Percentiles rank a stretch among this genome's conserved stretches.
phyloP scores from a whole-genome alignment of 495 filamentous ascomycete genomes.

The Neurospora africana region DNA sequence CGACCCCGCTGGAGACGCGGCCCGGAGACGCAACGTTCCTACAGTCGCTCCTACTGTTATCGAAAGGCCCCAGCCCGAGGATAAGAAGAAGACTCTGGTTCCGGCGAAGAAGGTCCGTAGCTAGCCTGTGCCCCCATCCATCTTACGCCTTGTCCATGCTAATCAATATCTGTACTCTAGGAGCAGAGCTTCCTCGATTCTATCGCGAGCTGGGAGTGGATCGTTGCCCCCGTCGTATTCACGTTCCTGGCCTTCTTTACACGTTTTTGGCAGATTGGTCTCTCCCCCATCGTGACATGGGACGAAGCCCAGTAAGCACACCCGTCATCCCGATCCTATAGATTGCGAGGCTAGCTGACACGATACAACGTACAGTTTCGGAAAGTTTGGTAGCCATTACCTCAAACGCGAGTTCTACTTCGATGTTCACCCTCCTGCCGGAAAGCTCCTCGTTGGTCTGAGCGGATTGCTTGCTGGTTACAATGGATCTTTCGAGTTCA shows the following conservation, averaged over 20 bases:
- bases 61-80: constrained; percentile 37
- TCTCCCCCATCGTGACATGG: constrained; percentile 95
- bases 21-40: constrained; percentile 65
- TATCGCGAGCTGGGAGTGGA: constrained; percentile 71
- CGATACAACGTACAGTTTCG: constrained; percentile 53
- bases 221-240: constrained; percentile 81
- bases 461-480: constrained; percentile 94
- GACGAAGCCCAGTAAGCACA: constrained; percentile 84
- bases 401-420: constrained; percentile 99
- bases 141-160: constrained; percentile 1
- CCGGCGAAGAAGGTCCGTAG: constrained; percentile 43
- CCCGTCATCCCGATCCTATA: constrained; percentile 3
- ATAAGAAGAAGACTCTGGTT: constrained; percentile 49
- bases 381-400: constrained; percentile 98
- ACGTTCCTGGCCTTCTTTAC: constrained; percentile 88
- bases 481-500: constrained; percentile 99
- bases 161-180: constrained; percentile 16
- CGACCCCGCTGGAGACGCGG: constrained; percentile 49
- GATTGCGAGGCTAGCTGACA: constrained; percentile 17
- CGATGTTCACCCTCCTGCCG: constrained; percentile 85
- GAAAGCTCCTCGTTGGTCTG: constrained; percentile 95
- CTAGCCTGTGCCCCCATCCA: background rate
- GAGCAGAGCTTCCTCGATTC: constrained; percentile 46
- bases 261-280: constrained; percentile 86
- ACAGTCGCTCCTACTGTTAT: constrained; percentile 28